Evolutionary conservation across 73 alveolate genomes (phyloP).

Genomic region (Paramecium bursaria): DNA sequence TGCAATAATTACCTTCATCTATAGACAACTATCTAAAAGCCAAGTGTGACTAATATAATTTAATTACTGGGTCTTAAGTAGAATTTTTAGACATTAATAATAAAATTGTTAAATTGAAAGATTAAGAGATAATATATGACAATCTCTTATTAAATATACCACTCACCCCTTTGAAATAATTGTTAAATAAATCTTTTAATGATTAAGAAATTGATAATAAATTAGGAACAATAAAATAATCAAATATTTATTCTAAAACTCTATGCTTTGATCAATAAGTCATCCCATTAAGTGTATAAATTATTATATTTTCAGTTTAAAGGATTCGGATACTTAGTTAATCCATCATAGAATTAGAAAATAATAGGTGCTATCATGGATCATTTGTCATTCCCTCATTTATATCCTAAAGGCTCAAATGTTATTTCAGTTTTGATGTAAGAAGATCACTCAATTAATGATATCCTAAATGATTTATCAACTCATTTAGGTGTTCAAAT

Average conservation of each 20-base stretch:
- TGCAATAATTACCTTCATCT: slow-evolving; percentile 2
- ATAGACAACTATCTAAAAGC: slow-evolving; percentile 14
- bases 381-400: slow-evolving; percentile 1
- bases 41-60: background rate
- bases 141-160: slow-evolving; percentile 6
- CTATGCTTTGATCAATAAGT: slow-evolving; percentile 9
- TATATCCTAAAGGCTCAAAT: background rate
- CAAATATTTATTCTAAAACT: background rate
- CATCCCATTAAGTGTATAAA: background rate
- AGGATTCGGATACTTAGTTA: slow-evolving; percentile 47
- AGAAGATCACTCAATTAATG: background rate
- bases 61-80: too few relatives aligned
- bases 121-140: slow-evolving; percentile 8
- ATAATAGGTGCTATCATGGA: slow-evolving; percentile 17
- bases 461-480: background rate
- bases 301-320: slow-evolving; percentile 22
- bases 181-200: background rate
- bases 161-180: background rate
- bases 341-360: slow-evolving; percentile 22
- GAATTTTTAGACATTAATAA: too few relatives aligned
- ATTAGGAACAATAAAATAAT: background rate
- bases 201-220: background rate
- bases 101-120: too few relatives aligned
- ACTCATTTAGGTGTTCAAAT: background rate
- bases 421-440: background rate